Evolutionary conservation across 768 basidiomycete genomes (phyloP), one percentile per base, ranked within the genome.

Genomic region (Boletus patriciae): DNA sequence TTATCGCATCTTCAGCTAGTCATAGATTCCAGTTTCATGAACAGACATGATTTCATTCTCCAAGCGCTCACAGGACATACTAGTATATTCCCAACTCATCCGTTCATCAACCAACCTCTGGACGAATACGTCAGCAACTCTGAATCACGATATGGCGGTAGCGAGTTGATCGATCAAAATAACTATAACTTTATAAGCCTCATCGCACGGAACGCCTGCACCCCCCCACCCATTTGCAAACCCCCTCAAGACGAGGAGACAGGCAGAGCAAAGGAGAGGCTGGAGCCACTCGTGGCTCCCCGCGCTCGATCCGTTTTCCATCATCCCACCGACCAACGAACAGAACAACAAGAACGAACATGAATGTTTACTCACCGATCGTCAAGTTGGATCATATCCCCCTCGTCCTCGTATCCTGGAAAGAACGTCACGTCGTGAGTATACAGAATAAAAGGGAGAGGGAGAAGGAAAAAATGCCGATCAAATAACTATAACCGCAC

Each of bases 401-500:
- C 29, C 8, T 18, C 29, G 6, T 12, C 46, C 23, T 46, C 27
- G 31, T 33, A 29, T 52, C 41, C 64, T 66, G 34, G 16, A 51
- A 62, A 2, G 0, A 57, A 48, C 16, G 4, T 21, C 9, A 48
- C 16, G 4, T 21, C 9, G 41, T 67, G 36, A 71, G 59, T 33
- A 59, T 25, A 29, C 19, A 0, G 12, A 34, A 38, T 1, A 37
- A 18, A 29, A 7, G 3, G 2, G 7, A 3, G 1, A 19, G 4
- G 19, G 18, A 6, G 31, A 27, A 27, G 3, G 27, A 0, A 34
- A 54, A n/a, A 33, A 13, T 1, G 15, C 46, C 48, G 69, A 56
- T 71, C 70, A 71, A 71, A 71, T 71, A 71, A 71, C 71, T 71
- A 71, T 71, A 71, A 71, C 70, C 70, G 62, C 67, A 64, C 62